Conservation (phyloP, 495 filamentous ascomycete species). For the Filosporella fistucella region DNA sequence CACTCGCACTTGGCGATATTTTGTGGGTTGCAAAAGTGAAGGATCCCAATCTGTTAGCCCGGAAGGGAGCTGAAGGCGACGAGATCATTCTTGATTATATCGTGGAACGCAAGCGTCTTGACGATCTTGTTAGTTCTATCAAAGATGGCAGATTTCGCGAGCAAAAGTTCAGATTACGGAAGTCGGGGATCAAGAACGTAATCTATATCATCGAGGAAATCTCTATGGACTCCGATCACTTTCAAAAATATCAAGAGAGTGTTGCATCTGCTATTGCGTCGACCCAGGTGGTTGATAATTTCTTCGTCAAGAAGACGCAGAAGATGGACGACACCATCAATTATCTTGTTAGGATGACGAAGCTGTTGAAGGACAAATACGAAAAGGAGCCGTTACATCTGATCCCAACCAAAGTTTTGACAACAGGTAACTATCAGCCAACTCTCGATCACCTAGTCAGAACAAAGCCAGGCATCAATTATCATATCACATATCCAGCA, state of each 20-base stretch:
- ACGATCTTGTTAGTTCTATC: slow-evolving; percentile 75
- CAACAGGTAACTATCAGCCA: slow-evolving; percentile 66
- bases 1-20: slow-evolving; percentile 69
- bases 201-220: slow-evolving; percentile 80
- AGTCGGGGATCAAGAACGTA: slow-evolving; percentile 68
- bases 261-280: slow-evolving; percentile 72
- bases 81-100: slow-evolving; percentile 80
- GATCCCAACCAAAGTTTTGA: slow-evolving; percentile 62
- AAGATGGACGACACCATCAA: slow-evolving; percentile 77
- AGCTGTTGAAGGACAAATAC: slow-evolving; percentile 61
- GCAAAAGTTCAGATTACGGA: slow-evolving; percentile 76
- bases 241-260: slow-evolving; percentile 57
- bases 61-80: slow-evolving; percentile 59
- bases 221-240: slow-evolving; percentile 40
- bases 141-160: slow-evolving; percentile 83
- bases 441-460: slow-evolving; percentile 53
- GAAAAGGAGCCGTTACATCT: slow-evolving; percentile 46
- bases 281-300: slow-evolving; percentile 78
- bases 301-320: slow-evolving; percentile 73
- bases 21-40: slow-evolving; percentile 77
- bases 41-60: slow-evolving; percentile 49
- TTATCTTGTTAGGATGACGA: slow-evolving; percentile 74
- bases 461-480: slow-evolving; percentile 39
- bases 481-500: slow-evolving; percentile 66
- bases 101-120: slow-evolving; percentile 76